phyloP scores from a whole-genome alignment of 1,284 basidiomycete genomes.

The Thecaphora thlaspeos region DNA sequence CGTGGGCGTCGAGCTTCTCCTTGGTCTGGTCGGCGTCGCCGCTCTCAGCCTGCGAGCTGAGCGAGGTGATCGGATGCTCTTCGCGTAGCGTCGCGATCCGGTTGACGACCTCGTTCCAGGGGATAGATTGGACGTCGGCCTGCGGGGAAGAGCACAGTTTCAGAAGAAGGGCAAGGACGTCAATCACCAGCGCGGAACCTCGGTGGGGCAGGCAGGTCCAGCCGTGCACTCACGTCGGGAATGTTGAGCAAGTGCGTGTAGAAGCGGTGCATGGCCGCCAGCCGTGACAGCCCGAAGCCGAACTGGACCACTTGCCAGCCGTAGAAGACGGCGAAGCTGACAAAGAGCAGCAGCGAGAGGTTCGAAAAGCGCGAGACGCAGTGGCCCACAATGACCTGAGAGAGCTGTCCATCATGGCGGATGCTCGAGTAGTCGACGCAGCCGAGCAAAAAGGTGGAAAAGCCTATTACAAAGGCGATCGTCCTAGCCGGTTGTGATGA shows the following conservation, averaged over 20 bases:
- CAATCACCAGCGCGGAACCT: no score
- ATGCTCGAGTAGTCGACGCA: conserved; percentile 87
- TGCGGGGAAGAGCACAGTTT: conserved; percentile 58
- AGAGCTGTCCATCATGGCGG: conserved; percentile 49
- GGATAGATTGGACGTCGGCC: conserved; percentile 94
- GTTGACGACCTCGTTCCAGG: conserved; percentile 91
- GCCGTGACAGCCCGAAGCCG: conserved; percentile 65
- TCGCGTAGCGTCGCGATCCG: conserved; percentile 64
- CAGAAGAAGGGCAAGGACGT: no score
- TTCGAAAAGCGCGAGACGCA: conserved; percentile 74
- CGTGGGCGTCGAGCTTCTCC: conserved; percentile 74
- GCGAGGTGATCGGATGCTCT: conserved; percentile 42
- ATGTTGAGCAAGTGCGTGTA: conserved; percentile 65
- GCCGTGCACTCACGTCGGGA: conserved; percentile 61
- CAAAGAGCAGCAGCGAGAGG: conserved; percentile 64
- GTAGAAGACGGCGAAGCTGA: conserved; percentile 75
- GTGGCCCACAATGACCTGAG: conserved; percentile 48
- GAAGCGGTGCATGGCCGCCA: conserved; percentile 91
- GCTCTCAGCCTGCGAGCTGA: conserved; percentile 59
- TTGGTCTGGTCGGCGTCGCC: conserved; percentile 28
- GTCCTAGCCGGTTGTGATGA: conserved; percentile 65
- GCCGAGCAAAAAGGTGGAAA: conserved; percentile 91
- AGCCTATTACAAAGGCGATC: conserved; percentile 91
- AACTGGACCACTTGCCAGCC: conserved; percentile 64
- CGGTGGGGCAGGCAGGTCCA: no score